Evolutionary conservation across 2,329 filamentous ascomycete species (phyloP).

Genomic region (Trichoderma koningii): DNA sequence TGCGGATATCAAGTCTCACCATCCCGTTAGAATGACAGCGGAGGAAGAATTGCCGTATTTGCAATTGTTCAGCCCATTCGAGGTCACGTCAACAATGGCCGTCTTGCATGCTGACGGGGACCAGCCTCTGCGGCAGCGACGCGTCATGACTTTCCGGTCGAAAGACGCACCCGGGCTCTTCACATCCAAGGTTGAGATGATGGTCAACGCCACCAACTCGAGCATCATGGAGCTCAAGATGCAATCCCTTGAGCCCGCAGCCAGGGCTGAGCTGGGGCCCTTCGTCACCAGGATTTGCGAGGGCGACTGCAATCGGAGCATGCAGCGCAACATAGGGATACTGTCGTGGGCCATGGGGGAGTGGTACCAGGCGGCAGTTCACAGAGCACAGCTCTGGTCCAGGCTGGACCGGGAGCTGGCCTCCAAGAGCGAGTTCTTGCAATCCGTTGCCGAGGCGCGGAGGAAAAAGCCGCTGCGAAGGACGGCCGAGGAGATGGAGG

Average conservation of each 20-base stretch:
- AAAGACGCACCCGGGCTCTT: slow-evolving; percentile 55
- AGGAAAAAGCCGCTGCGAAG: slow-evolving; percentile 33
- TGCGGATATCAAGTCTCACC: slow-evolving; percentile 59
- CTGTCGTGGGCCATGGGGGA: slow-evolving; percentile 68
- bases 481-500: slow-evolving; percentile 33
- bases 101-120: slow-evolving; percentile 44
- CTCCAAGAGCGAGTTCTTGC: slow-evolving; percentile 36
- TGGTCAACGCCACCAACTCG: slow-evolving; percentile 56
- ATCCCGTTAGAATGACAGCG: slow-evolving; percentile 63
- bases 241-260: slow-evolving; percentile 57
- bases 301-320: slow-evolving; percentile 46
- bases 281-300: slow-evolving; percentile 52
- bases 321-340: slow-evolving; percentile 60
- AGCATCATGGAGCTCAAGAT: slow-evolving; percentile 57
- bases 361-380: slow-evolving; percentile 63
- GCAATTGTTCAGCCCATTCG: slow-evolving; percentile 69
- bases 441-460: slow-evolving; percentile 34
- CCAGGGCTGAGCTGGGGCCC: slow-evolving; percentile 58
- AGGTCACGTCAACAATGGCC: slow-evolving; percentile 57
- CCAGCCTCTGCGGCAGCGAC: slow-evolving; percentile 51
- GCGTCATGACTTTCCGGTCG: slow-evolving; percentile 55
- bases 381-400: slow-evolving; percentile 65
- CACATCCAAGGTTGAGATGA: slow-evolving; percentile 58
- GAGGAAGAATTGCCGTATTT: slow-evolving; percentile 69
- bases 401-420: slow-evolving; percentile 52